Evolutionary conservation across 2,329 filamentous ascomycete genomes (phyloP), one percentile per base, ranked within the genome.

Genomic region (Microsporum canis): DNA sequence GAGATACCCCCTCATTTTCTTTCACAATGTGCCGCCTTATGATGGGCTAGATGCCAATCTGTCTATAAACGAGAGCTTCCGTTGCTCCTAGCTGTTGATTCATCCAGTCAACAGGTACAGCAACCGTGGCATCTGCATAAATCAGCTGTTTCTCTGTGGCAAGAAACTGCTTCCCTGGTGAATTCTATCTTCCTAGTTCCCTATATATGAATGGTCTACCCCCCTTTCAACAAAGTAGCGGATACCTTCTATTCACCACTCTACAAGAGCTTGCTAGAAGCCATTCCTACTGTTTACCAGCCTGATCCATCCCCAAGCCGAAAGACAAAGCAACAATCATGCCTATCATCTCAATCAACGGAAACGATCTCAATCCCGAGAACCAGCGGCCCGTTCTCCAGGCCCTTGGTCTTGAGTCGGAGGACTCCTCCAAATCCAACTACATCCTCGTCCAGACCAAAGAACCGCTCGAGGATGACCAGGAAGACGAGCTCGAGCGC

Each of bases 341-440:
- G 62, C 29, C 62, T 57, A 14, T 61, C 57, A 63, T 63, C 33
- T 61, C 56, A 14, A 63, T 63, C 57, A 63, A 61, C 45, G 62
- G 62, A 14, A 63, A 63, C 55, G 57, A 59, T 12, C 47, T 63
- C n/a, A 56, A 63, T 39, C 62, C 62, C 10, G 56, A 63, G 41
- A 29, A 56, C 29, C 62, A 59, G n/a, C 34, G 36, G 5, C 61
- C 59, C 39, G 41, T 63, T 29, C 56, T 63, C 34, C 57, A 39
- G 31, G 62, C 62, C 41, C 51, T 63, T 39, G 38, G 56, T 8
- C 57, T 63, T 3, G 62, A 63, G 56, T 59, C 59, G n/a, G 59
- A 63, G 51, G 62, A 63, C 33, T 56, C 62, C 31, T 61, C 62
- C 47, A 59, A 63, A 14, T 63, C 62, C 33, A 38, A 63, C 57